Evolutionary conservation across 257 asterid species (phyloP).

Genomic region (Solanum paucissectum): DNA sequence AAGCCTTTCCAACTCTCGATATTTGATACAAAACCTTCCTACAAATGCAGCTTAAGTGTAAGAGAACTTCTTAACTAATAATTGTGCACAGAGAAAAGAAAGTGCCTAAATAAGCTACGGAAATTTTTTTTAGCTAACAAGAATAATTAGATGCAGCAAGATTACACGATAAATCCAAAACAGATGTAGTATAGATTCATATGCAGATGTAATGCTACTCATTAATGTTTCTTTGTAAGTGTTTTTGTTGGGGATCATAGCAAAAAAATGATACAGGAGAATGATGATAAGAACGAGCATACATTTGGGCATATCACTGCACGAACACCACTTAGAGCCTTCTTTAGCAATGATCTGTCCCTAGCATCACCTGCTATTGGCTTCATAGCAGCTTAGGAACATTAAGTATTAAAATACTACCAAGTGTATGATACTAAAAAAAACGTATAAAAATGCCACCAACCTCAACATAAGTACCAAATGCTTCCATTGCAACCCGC

Average conservation of each 20-base stretch:
- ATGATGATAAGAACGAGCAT: constrained; percentile 12
- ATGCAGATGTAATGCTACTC: neutral
- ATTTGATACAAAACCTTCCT: constrained; percentile 65
- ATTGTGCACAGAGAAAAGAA: neutral
- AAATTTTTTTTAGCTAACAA: neutral
- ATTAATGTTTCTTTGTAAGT: neutral
- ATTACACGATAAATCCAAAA: neutral
- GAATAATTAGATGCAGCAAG: neutral
- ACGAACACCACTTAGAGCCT: constrained; percentile 69
- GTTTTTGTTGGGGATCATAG: neutral
- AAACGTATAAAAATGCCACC: neutral
- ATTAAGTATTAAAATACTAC: neutral
- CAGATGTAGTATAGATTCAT: too few relatives aligned
- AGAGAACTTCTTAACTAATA: neutral
- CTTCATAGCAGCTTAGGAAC: constrained; percentile 26
- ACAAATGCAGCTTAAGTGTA: neutral
- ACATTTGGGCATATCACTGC: constrained; percentile 72
- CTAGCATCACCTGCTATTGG: constrained; percentile 57
- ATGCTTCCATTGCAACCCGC: constrained; percentile 85
- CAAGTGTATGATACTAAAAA: neutral
- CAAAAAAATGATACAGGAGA: neutral
- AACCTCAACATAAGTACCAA: constrained; percentile 97
- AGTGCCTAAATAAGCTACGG: neutral
- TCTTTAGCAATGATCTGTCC: constrained; percentile 48
- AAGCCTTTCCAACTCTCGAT: constrained; percentile 76